These are phyloP conservation scores for Ceriops zippeliana DNA, from an alignment of 345 rosid genomes.

Conservation along the genomic window DNA sequence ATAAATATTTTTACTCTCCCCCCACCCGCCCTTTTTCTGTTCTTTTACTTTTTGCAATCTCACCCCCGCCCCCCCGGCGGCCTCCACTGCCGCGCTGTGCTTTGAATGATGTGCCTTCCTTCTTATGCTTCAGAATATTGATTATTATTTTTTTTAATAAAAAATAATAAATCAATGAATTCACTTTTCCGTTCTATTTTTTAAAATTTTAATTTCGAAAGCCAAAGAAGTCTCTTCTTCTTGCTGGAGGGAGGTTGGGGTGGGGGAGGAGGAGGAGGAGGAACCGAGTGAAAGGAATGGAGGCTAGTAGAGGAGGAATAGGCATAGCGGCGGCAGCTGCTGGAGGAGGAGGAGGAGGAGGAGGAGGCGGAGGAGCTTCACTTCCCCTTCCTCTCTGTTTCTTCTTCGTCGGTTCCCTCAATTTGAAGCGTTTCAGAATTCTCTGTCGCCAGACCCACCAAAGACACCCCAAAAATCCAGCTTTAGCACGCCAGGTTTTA, in stretches of 20 bases:
- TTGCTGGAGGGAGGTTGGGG: too few relatives aligned
- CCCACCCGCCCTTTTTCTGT: too few relatives aligned
- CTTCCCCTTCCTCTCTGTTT: neutral
- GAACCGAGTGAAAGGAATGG: too few relatives aligned
- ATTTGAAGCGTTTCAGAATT: conserved; percentile 8
- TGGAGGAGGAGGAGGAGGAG: neutral
- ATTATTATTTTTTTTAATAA: neutral
- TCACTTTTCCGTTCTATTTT: neutral
- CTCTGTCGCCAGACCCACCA: conserved; percentile 12
- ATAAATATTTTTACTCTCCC: too few relatives aligned
- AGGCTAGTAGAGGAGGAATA: too few relatives aligned
- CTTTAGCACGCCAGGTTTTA: conserved; percentile 35
- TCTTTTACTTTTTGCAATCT: too few relatives aligned
- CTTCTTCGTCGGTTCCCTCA: conserved; percentile 10
- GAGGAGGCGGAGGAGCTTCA: neutral
- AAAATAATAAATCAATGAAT: neutral
- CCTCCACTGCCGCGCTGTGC: too few relatives aligned
- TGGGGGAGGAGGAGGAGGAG: too few relatives aligned
- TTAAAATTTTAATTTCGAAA: neutral
- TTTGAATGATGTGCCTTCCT: too few relatives aligned
- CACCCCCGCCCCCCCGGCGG: rapidly evolving
- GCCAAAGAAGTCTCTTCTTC: too few relatives aligned
- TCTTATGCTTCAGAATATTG: neutral
- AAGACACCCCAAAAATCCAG: conserved; percentile 16
- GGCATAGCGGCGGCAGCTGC: too few relatives aligned